Evolutionary conservation across 805 yeast species (phyloP).

Genomic region (Nakazawaea anatomiae): DNA sequence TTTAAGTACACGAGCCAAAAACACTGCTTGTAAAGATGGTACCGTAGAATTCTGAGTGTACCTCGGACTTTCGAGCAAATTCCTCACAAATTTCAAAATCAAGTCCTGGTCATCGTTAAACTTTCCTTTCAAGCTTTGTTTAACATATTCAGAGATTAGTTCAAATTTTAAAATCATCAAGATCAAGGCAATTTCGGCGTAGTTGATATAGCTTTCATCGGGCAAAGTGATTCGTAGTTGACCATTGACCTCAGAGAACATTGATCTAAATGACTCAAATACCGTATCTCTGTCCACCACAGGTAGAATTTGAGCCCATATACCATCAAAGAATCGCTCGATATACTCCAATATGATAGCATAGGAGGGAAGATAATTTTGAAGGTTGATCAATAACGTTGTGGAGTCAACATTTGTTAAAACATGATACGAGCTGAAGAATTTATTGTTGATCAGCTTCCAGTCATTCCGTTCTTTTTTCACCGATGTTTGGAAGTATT

Average conservation of each 20-base stretch:
- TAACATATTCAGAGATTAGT: not conserved
- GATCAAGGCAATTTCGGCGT: not conserved
- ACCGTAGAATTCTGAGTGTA: not conserved
- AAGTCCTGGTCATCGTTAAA: not conserved
- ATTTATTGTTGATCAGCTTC: not conserved
- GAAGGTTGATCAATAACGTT: not conserved
- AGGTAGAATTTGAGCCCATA: constrained; percentile 28
- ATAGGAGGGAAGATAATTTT: not conserved
- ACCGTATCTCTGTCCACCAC: constrained; percentile 31
- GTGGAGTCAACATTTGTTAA: not conserved
- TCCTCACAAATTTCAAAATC: not conserved
- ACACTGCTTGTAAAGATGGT: constrained; percentile 5
- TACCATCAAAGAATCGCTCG: not conserved
- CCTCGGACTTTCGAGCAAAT: not conserved
- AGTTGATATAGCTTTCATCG: not conserved
- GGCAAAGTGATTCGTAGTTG: not conserved
- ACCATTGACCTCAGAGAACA: not conserved
- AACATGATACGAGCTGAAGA: not conserved
- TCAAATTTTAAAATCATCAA: not conserved
- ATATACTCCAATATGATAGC: not conserved
- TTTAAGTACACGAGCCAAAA: constrained; percentile 1
- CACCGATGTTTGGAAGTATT: not conserved
- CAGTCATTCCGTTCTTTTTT: not conserved
- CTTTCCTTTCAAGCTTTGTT: not conserved
- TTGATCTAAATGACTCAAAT: not conserved